Evolutionary conservation across 805 yeast species (phyloP).

Genomic region (Debaryomyces maramus): DNA sequence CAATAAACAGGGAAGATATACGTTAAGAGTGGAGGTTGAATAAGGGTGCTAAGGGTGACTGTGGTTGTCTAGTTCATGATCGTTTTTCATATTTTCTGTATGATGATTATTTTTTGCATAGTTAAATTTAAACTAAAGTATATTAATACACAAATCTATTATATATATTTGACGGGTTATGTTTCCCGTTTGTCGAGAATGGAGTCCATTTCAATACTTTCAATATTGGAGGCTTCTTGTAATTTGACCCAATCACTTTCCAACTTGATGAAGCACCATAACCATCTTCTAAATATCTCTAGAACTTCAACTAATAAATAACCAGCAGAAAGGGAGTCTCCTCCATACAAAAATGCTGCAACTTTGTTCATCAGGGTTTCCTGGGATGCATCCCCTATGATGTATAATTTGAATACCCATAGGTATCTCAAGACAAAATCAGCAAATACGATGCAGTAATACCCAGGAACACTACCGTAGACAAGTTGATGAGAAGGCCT

Average conservation of each 20-base stretch:
- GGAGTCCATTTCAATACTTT: slow-evolving; percentile 7
- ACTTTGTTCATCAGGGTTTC: slow-evolving; percentile 14
- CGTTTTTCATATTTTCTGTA: background rate
- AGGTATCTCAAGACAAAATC: slow-evolving; percentile 72
- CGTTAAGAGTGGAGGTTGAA: background rate
- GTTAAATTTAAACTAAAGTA: background rate
- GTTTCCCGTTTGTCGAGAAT: background rate
- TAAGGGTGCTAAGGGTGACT: background rate
- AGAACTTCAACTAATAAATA: slow-evolving; percentile 66
- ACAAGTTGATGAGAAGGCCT: slow-evolving; percentile 21
- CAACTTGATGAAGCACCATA: slow-evolving; percentile 84
- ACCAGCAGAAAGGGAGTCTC: slow-evolving; percentile 50
- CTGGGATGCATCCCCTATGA: background rate
- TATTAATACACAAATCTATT: slow-evolving; percentile 1
- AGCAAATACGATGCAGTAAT: slow-evolving; percentile 54
- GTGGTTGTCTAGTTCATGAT: background rate
- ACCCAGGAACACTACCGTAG: slow-evolving; percentile 36
- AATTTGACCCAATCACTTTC: slow-evolving; percentile 67
- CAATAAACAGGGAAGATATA: slow-evolving; percentile 1
- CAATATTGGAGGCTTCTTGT: slow-evolving; percentile 7
- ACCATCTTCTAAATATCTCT: slow-evolving; percentile 80
- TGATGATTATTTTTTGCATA: background rate
- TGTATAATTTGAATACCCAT: slow-evolving; percentile 64
- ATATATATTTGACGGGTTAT: background rate
- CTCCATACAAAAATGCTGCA: slow-evolving; percentile 36